Conservation (phyloP, 1,284 basidiomycete genomes). For the Cutaneotrichosporon sp. region DNA sequence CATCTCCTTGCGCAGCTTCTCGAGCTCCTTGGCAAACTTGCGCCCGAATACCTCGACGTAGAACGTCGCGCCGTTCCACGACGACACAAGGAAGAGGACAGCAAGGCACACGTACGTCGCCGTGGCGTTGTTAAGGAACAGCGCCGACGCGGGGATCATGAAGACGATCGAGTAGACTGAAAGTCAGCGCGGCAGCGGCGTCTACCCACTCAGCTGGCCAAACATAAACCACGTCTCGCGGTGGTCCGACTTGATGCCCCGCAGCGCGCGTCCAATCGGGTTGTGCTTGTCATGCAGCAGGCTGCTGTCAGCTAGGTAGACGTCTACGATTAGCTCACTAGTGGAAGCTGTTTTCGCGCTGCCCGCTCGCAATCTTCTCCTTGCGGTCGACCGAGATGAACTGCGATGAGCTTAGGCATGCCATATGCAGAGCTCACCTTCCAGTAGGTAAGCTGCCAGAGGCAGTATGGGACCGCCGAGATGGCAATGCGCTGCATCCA, state of each 20-base stretch:
- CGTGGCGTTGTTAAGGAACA: constrained; percentile 64
- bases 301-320: constrained; percentile 22
- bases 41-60: constrained; percentile 94
- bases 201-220: constrained; percentile 69
- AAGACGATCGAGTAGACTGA: constrained; percentile 78
- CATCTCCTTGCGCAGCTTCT: constrained; percentile 74
- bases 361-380: constrained; percentile 77
- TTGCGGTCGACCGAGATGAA: constrained; percentile 78
- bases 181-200: constrained; percentile 21
- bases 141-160: constrained; percentile 71
- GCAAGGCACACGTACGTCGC: constrained; percentile 74
- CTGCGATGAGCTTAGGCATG: constrained; percentile 41
- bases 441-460: constrained; percentile 87
- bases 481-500: constrained; percentile 47
- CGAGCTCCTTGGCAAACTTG: constrained; percentile 90
- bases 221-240: constrained; percentile 72
- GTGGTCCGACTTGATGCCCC: constrained; percentile 57
- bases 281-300: constrained; percentile 80
- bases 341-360: constrained; percentile 77
- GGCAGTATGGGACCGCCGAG: constrained; percentile 53
- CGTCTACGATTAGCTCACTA: constrained; percentile 48
- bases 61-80: constrained; percentile 54
- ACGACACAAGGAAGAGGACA: constrained; percentile 68
- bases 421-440: constrained; percentile 54
- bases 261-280: constrained; percentile 65